A percentile compares a stretch with the other conserved stretches of the same genome.
Conservation (phyloP, 192 early-diverging fungal genomes). For the Dissophora globulifera region DNA sequence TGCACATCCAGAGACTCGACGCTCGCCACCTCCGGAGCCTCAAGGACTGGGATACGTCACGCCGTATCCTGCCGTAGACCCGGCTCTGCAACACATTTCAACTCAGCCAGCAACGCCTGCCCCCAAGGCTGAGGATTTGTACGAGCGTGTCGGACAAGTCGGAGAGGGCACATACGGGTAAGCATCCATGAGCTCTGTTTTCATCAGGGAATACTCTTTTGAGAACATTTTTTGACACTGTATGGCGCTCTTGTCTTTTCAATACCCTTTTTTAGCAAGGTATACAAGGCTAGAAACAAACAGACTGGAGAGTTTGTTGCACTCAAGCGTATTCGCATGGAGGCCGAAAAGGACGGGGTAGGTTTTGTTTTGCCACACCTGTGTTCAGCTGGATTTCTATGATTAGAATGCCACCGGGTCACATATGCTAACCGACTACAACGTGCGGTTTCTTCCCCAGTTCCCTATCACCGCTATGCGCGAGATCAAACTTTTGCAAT, state of each 20-base stretch:
- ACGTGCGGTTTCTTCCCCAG: too few relatives aligned
- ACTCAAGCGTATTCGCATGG: slow-evolving; percentile 84
- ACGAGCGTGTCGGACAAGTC: slow-evolving; percentile 79
- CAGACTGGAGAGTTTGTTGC: slow-evolving; percentile 79
- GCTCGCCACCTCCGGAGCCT: not conserved
- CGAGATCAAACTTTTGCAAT: slow-evolving; percentile 82
- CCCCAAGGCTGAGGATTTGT: slow-evolving; percentile 64
- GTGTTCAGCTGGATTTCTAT: too few relatives aligned
- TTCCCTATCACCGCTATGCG: slow-evolving; percentile 91
- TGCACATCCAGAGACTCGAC: slow-evolving; percentile 1
- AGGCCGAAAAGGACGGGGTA: slow-evolving; percentile 81
- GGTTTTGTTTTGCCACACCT: slow-evolving; percentile 3
- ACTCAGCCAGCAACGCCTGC: not conserved
- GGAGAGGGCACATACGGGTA: slow-evolving; percentile 87
- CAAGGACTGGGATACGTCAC: not conserved
- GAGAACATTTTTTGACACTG: not conserved
- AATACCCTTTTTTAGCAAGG: slow-evolving; percentile 63
- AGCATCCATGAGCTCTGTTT: too few relatives aligned
- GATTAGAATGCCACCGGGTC: too few relatives aligned
- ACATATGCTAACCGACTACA: too few relatives aligned
- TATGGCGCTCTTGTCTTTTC: too few relatives aligned
- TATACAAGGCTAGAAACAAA: slow-evolving; percentile 82
- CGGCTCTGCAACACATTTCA: not conserved
- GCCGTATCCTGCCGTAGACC: slow-evolving; percentile 14
- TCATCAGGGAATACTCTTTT: too few relatives aligned